Percentiles rank a stretch among this genome's conserved stretches.
phyloP scores from a whole-genome alignment of 2,329 filamentous ascomycete genomes.

The Coniella lustricola region DNA sequence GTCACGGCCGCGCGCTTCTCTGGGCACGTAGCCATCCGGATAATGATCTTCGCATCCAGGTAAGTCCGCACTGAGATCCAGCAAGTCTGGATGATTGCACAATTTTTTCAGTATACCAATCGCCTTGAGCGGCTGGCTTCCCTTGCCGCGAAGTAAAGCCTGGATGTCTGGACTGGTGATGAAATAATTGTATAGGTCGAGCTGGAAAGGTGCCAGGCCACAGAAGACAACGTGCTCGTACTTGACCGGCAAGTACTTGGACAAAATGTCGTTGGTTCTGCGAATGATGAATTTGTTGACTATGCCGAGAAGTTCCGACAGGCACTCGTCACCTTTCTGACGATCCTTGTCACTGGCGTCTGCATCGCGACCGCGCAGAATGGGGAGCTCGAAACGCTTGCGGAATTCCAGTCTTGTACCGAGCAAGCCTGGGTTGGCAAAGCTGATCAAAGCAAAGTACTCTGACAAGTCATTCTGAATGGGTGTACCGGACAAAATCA shows the following conservation, averaged over 20 bases:
- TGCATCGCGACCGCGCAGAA: slow-evolving; percentile 84
- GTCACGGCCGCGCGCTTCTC: slow-evolving; percentile 80
- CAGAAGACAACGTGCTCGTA: slow-evolving; percentile 99
- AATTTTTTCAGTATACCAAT: slow-evolving; percentile 97
- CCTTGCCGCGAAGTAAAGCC: slow-evolving; percentile 83
- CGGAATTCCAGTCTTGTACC: slow-evolving; percentile 87
- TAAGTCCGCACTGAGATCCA: slow-evolving; percentile 75
- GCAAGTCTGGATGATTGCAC: slow-evolving; percentile 93
- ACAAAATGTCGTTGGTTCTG: slow-evolving; percentile 93
- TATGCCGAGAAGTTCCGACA: slow-evolving; percentile 70
- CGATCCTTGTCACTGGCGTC: slow-evolving; percentile 78
- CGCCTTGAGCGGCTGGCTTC: slow-evolving; percentile 90
- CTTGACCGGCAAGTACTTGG: slow-evolving; percentile 95
- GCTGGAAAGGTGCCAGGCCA: slow-evolving; percentile 86
- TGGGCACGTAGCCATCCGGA: slow-evolving; percentile 82
- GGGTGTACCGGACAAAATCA: slow-evolving; percentile 92
- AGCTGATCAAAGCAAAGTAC: slow-evolving; percentile 93
- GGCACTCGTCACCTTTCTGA: slow-evolving; percentile 73
- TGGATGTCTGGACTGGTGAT: slow-evolving; percentile 94
- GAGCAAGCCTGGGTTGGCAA: slow-evolving; percentile 88
- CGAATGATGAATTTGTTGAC: slow-evolving; percentile 99
- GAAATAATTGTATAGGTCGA: slow-evolving; percentile 93
- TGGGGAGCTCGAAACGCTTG: slow-evolving; percentile 89
- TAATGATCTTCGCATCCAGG: slow-evolving; percentile 78
- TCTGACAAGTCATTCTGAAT: slow-evolving; percentile 99